phyloP scores from a whole-genome alignment of 768 basidiomycete genomes.

The Calocybe gangraenosa region DNA sequence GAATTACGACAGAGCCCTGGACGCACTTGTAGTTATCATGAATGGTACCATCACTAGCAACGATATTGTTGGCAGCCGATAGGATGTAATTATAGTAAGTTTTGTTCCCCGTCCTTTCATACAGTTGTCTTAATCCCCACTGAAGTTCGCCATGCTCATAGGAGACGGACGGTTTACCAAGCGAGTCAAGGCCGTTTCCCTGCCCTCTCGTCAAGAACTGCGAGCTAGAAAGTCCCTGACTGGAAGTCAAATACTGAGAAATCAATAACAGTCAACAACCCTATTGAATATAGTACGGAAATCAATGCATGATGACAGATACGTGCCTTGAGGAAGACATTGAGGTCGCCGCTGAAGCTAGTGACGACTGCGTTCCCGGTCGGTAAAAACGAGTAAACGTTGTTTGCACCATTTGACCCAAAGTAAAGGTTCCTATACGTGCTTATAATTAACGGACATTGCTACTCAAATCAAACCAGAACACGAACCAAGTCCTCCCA shows the following conservation, averaged over 20 bases:
- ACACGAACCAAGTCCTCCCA: conserved; percentile 45
- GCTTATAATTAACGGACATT: too few species aligned
- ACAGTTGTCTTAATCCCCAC: conserved; percentile 37
- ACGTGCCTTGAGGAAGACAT: conserved; percentile 44
- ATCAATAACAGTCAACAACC: too few species aligned
- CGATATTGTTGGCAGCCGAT: conserved; percentile 32
- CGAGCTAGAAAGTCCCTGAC: conserved; percentile 39
- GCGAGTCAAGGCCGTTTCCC: conserved; percentile 34
- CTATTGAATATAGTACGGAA: too few species aligned
- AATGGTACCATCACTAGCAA: conserved; percentile 33
- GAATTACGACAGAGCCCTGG: background rate
- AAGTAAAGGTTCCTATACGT: conserved; percentile 46
- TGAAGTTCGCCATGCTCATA: conserved; percentile 39
- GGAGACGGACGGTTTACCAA: conserved; percentile 29
- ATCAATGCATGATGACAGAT: background rate
- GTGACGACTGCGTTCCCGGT: conserved; percentile 30
- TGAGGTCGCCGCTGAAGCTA: conserved; percentile 52
- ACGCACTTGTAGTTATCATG: conserved; percentile 35
- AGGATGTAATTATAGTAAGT: conserved; percentile 39
- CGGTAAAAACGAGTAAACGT: conserved; percentile 47
- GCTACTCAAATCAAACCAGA: background rate
- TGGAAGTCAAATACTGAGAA: conserved; percentile 46
- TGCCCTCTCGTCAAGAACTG: conserved; percentile 53
- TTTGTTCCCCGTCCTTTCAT: conserved; percentile 34
- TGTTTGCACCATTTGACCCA: conserved; percentile 51